These are phyloP conservation scores for Skeletonema potamos DNA, from an alignment of 108 stramenopile genomes.

Conservation along the genomic window DNA sequence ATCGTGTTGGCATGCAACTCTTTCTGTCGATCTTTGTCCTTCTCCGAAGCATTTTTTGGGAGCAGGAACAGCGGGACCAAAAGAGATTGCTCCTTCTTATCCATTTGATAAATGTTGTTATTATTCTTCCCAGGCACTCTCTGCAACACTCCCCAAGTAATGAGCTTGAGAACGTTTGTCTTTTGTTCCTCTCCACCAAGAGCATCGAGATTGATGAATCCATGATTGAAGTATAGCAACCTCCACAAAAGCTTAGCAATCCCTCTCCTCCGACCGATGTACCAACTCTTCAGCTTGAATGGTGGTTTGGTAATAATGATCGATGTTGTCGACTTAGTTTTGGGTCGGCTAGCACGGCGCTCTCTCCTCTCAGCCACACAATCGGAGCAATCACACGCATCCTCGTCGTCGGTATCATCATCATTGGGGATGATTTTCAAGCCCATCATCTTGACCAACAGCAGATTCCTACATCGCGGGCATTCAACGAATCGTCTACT, in stretches of 20 bases:
- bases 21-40: background rate
- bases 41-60: background rate
- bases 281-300: background rate
- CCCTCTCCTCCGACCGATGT: background rate
- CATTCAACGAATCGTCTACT: background rate
- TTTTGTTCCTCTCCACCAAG: background rate
- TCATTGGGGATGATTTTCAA: background rate
- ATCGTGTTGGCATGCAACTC: background rate
- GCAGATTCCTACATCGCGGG: background rate
- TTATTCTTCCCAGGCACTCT: background rate
- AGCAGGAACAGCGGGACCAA: background rate
- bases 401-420: background rate
- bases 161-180: background rate
- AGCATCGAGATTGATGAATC: background rate
- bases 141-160: background rate
- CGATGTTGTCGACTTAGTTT: background rate
- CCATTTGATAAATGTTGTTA: background rate
- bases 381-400: slow-evolving; percentile 5
- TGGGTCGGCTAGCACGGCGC: background rate
- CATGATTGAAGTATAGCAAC: background rate
- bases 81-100: background rate
- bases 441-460: background rate
- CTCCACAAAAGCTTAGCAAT: background rate
- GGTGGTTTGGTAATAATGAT: background rate
- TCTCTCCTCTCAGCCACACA: background rate